Conservation (phyloP, 2,329 filamentous ascomycete genomes). For the Aureobasidium leucospermi region DNA sequence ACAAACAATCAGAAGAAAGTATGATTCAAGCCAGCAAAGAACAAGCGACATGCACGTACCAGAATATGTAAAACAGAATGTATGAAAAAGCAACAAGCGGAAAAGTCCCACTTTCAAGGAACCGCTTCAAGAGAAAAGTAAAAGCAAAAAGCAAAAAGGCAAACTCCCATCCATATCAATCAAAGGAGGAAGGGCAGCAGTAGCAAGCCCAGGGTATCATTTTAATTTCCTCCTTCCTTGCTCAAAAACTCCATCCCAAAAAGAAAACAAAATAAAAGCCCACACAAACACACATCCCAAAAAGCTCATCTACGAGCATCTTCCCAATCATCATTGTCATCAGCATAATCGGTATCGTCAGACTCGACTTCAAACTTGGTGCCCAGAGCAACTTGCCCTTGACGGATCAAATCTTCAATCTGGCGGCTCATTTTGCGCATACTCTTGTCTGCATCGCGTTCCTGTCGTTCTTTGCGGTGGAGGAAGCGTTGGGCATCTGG, state of each 20-base stretch:
- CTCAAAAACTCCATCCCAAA: background rate
- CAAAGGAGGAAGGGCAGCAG: no score
- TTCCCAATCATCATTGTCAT: conserved; percentile 13
- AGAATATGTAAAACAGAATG: no score
- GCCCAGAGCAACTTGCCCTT: conserved; percentile 78
- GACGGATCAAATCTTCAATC: conserved; percentile 77
- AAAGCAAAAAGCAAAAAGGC: no score
- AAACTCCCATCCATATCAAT: no score
- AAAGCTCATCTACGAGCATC: background rate
- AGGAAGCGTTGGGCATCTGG: conserved; percentile 68
- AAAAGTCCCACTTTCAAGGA: no score
- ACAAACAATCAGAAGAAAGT: no score
- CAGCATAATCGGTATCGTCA: conserved; percentile 19
- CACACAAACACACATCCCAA: no score
- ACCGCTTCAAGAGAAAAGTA: no score
- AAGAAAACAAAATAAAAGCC: background rate
- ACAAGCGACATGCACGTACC: no score
- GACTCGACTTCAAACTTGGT: conserved; percentile 36
- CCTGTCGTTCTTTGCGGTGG: conserved; percentile 62
- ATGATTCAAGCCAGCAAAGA: no score
- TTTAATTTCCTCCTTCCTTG: background rate
- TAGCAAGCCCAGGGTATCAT: conserved; percentile 1
- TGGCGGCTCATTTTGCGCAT: conserved; percentile 73
- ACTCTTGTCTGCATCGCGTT: conserved; percentile 69
- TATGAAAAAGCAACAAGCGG: no score